Evolutionary conservation across 257 asterid species (phyloP).

Genomic region (Echium plantagineum): DNA sequence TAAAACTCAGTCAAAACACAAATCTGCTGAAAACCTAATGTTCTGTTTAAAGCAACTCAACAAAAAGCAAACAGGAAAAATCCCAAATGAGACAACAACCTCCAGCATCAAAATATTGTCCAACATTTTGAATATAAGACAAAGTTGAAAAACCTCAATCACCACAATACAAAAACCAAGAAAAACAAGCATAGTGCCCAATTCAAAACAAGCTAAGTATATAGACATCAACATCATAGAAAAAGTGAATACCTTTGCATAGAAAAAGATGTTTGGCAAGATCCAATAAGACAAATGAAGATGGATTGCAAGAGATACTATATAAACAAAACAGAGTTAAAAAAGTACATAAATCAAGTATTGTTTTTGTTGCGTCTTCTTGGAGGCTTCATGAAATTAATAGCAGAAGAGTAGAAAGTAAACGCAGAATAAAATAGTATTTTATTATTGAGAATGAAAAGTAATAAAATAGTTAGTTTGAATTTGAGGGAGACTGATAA

Average conservation of each 20-base stretch:
- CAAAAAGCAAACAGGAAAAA: no score
- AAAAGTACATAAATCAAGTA: no score
- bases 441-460: background rate
- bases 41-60: background rate
- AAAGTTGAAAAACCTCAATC: background rate
- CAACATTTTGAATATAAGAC: no score
- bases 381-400: background rate
- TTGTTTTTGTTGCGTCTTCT: background rate
- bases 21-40: background rate
- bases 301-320: constrained; percentile 4
- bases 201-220: no score
- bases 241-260: constrained; percentile 22
- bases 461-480: constrained; percentile 5
- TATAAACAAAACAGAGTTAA: constrained; percentile 22
- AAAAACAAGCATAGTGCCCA: background rate
- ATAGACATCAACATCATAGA: background rate
- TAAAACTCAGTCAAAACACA: background rate
- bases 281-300: constrained; percentile 21
- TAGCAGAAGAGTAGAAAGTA: background rate
- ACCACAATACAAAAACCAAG: background rate
- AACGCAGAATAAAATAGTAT: background rate
- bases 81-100: background rate
- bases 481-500: constrained; percentile 21
- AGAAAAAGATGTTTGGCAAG: constrained; percentile 27
- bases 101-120: background rate